Conservation (phyloP, 345 rosid genomes). For the Eucalyptus decipiens region DNA sequence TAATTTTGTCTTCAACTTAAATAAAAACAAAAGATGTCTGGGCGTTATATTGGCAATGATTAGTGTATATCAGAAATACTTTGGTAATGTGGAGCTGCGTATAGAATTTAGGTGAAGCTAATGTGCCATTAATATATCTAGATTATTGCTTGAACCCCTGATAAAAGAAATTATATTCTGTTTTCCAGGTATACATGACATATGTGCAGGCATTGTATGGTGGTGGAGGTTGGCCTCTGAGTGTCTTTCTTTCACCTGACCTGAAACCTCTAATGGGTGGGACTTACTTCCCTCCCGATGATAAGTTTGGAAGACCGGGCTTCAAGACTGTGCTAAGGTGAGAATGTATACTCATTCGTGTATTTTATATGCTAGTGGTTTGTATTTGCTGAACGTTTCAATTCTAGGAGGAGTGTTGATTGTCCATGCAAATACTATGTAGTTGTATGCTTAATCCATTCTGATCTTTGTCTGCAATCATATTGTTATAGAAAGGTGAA, state of each 20-base stretch:
- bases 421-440: neutral
- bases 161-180: neutral
- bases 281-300: conserved; percentile 90
- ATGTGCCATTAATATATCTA: neutral
- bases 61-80: neutral
- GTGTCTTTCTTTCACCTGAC: conserved; percentile 89
- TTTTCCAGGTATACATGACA: conserved; percentile 82
- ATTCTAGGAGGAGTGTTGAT: neutral
- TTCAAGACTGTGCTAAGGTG: conserved; percentile 81
- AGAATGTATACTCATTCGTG: neutral
- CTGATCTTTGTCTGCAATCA: neutral
- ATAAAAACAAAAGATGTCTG: neutral
- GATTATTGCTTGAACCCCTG: neutral
- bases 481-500: conserved; percentile 50
- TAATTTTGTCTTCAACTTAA: neutral
- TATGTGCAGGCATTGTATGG: conserved; percentile 76
- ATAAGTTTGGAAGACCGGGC: conserved; percentile 85
- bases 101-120: neutral
- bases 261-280: conserved; percentile 95
- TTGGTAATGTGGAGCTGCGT: neutral
- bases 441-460: neutral
- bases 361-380: neutral
- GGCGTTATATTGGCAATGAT: neutral
- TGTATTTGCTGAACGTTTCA: neutral
- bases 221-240: conserved; percentile 89